A percentile compares a stretch with the other conserved stretches of the same genome.
phyloP scores from a whole-genome alignment of 805 yeast genomes.

The Candida hispaniensis region DNA sequence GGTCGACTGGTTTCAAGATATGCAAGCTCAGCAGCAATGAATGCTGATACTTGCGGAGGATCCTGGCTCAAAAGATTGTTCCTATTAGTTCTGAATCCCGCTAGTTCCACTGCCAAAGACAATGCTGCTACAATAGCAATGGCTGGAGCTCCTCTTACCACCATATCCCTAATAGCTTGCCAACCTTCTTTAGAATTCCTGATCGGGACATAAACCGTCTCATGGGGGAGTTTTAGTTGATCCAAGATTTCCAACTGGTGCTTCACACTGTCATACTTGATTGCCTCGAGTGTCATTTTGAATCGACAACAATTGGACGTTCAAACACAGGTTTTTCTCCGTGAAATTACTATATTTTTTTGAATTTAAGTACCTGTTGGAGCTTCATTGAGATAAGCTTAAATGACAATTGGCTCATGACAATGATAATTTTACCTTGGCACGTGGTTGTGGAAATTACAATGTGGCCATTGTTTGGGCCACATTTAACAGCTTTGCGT shows the following conservation, averaged over 20 bases:
- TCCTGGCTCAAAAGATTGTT: slow-evolving; percentile 11
- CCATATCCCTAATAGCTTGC: slow-evolving; percentile 78
- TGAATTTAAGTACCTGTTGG: too few species aligned
- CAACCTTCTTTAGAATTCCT: slow-evolving; percentile 62
- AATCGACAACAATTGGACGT: too few species aligned
- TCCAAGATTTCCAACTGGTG: slow-evolving; percentile 51
- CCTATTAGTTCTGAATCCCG: slow-evolving; percentile 18
- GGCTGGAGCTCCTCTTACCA: slow-evolving; percentile 97
- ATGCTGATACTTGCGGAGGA: slow-evolving; percentile 21
- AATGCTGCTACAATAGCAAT: slow-evolving; percentile 91
- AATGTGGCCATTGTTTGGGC: too few species aligned
- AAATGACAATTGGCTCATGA: too few species aligned
- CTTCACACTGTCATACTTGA: slow-evolving; percentile 5
- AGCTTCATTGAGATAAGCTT: too few species aligned
- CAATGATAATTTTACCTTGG: too few species aligned
- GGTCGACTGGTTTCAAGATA: slow-evolving; percentile 73
- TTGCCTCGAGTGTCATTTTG: slow-evolving; percentile 12
- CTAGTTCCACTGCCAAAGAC: slow-evolving; percentile 64
- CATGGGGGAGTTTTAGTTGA: slow-evolving; percentile 74
- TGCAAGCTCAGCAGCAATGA: slow-evolving; percentile 43
- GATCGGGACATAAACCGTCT: slow-evolving; percentile 56
- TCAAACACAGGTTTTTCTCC: too few species aligned
- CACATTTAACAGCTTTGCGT: too few species aligned
- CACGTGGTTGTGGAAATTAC: too few species aligned
- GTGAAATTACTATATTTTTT: too few species aligned